Evolutionary conservation across 1,284 basidiomycete genomes (phyloP), one percentile per base, ranked within the genome.

Genomic region (Xerocomus amazonicus): DNA sequence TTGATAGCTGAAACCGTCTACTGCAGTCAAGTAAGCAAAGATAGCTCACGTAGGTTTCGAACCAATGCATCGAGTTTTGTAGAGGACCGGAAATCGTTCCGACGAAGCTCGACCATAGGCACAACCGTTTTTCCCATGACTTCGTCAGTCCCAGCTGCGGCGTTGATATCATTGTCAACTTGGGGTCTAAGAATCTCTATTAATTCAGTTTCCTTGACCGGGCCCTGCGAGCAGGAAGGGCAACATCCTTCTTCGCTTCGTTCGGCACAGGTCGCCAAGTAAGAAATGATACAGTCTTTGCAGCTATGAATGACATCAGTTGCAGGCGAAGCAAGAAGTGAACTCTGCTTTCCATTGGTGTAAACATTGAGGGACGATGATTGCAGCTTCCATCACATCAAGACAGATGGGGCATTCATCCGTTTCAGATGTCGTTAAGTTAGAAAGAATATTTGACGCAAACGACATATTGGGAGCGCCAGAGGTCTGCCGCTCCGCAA

Each of bases 51-150:
- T 12, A 93, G 76, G 64, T 87, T 77, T 52, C 77, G 71, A 16
- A 87, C 60, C 13, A 93, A 70, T 5, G 90, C 90, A 46, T 89
- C 81, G 2, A 94, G 73, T 66, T 93, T 97, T 0, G 94, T 96
- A 12, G 91, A 94, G 3, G 89, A 87, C 36, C 82, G 81, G 61
- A 96, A 89, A 65, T 93, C 83, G 60, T 94, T 94, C 53, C 83
- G 80, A 16, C 87, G 78, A 42, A 95, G 66, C 27, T 78, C 70
- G 34, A 89, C 70, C 6, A 70, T 65, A 34, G 81, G 68, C 53
- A 74, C 63, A 35, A 73, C 32, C 9, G n/a, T 5, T 16, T 16
- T 61, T 6, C 6, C 35, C 13, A 10, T 31, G n/a, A 9, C 53
- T 14, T 43, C n/a, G 4, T 46, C 36, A 9, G 48, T 41, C 29